Percentiles rank a stretch among this genome's conserved stretches.
These are phyloP conservation scores for Solanum ossicruentum DNA, from an alignment of 257 asterid species.

Conservation along the genomic window DNA sequence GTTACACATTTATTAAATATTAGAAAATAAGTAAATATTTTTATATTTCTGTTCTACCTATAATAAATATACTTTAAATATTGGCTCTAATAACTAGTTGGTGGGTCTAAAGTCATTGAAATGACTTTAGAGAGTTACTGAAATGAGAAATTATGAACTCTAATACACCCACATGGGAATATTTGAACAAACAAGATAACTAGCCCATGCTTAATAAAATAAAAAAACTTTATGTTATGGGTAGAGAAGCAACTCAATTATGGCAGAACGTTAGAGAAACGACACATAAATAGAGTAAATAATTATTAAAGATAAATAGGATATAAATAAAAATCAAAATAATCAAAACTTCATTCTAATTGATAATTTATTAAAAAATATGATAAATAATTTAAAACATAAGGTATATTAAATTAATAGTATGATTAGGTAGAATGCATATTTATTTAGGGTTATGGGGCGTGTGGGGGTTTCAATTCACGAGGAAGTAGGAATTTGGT, in stretches of 20 bases:
- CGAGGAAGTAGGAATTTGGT: background rate
- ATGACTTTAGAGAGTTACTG: too few species aligned
- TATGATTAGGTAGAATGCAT: background rate
- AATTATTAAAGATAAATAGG: too few species aligned
- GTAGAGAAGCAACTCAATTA: too few species aligned
- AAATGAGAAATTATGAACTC: background rate
- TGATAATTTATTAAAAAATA: too few species aligned
- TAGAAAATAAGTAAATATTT: background rate
- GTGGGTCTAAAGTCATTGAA: background rate
- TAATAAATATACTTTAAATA: background rate
- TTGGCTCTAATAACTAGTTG: background rate
- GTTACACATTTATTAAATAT: too few species aligned
- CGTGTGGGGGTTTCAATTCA: background rate
- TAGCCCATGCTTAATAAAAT: background rate
- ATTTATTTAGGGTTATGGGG: background rate
- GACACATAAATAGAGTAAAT: background rate
- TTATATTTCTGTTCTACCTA: background rate
- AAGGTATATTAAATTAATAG: background rate
- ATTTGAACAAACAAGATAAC: background rate
- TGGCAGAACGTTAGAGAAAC: too few species aligned
- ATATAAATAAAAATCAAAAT: too few species aligned
- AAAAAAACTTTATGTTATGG: background rate
- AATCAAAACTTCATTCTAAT: too few species aligned
- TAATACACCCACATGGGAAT: background rate
- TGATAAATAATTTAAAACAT: too few species aligned